phyloP scores from a whole-genome alignment of 179 eudicot genomes.

The Beta macrorhiza region DNA sequence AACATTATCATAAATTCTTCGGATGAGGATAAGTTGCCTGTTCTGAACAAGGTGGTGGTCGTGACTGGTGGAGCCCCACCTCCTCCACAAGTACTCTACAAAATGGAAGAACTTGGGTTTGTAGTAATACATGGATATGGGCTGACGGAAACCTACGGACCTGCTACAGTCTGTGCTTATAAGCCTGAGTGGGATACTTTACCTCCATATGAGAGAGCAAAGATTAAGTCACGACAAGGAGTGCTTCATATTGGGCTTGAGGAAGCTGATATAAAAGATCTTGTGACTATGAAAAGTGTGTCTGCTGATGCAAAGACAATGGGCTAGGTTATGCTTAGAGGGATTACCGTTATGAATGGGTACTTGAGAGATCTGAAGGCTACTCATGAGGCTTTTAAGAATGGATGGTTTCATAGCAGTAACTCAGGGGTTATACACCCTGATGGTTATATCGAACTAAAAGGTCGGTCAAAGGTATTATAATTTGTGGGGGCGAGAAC shows the following conservation, averaged over 20 bases:
- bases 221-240: conserved; percentile 75
- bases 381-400: conserved; percentile 60
- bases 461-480: conserved; percentile 73
- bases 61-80: conserved; percentile 87
- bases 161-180: conserved; percentile 71
- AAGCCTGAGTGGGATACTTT: conserved; percentile 73
- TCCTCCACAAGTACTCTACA: conserved; percentile 56
- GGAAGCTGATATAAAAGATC: conserved; percentile 68
- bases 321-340: conserved; percentile 86
- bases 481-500: conserved; percentile 89
- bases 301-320: conserved; percentile 71
- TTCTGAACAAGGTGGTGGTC: conserved; percentile 49
- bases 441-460: conserved; percentile 70
- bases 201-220: conserved; percentile 42
- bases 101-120: conserved; percentile 76
- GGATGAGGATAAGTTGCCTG: conserved; percentile 34
- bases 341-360: conserved; percentile 82
- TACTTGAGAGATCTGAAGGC: conserved; percentile 56
- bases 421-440: conserved; percentile 71
- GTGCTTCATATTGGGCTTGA: conserved; percentile 55
- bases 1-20: conserved; percentile 65
- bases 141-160: conserved; percentile 78
- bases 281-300: conserved; percentile 61
- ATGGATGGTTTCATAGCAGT: conserved; percentile 67
- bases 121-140: conserved; percentile 67